Conservation (phyloP, 805 yeast species). For the Metschnikowia cubensis region DNA sequence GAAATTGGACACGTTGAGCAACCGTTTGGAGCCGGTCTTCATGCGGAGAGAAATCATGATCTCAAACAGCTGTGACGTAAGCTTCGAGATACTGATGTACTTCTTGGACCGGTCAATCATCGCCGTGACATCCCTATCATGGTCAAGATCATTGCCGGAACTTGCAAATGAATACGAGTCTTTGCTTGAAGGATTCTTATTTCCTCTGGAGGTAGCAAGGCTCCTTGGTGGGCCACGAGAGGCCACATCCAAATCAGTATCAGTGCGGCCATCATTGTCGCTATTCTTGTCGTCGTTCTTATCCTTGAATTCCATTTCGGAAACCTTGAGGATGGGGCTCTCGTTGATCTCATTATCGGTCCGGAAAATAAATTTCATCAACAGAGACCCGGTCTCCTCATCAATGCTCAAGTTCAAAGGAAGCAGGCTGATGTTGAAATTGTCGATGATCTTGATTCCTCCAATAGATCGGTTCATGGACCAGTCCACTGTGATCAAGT, state of each 20-base stretch:
- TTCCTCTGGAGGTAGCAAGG: background rate
- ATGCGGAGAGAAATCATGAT: constrained; percentile 35
- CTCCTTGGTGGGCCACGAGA: constrained; percentile 1
- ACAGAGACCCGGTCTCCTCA: constrained; percentile 36
- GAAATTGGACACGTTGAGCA: constrained; percentile 38
- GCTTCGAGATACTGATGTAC: constrained; percentile 61
- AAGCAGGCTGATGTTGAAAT: constrained; percentile 32
- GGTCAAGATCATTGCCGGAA: constrained; percentile 4
- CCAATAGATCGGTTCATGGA: constrained; percentile 41
- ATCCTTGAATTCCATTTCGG: constrained; percentile 6
- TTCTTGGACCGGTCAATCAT: constrained; percentile 77
- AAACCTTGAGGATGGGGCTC: constrained; percentile 13
- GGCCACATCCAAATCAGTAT: constrained; percentile 3
- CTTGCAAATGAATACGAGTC: constrained; percentile 6
- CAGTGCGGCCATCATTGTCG: constrained; percentile 8
- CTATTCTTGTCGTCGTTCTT: constrained; percentile 5
- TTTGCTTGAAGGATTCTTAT: constrained; percentile 1
- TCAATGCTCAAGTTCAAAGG: constrained; percentile 39
- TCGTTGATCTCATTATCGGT: constrained; percentile 9
- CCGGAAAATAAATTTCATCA: constrained; percentile 36
- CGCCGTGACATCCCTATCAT: constrained; percentile 33
- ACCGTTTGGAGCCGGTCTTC: constrained; percentile 29
- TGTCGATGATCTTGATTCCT: constrained; percentile 39
- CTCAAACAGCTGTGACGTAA: constrained; percentile 28
- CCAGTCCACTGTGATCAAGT: constrained; percentile 36